Evolutionary conservation across 2,329 filamentous ascomycete species (phyloP), one percentile per base, ranked within the genome.

Genomic region (Parastagonospora avenae): DNA sequence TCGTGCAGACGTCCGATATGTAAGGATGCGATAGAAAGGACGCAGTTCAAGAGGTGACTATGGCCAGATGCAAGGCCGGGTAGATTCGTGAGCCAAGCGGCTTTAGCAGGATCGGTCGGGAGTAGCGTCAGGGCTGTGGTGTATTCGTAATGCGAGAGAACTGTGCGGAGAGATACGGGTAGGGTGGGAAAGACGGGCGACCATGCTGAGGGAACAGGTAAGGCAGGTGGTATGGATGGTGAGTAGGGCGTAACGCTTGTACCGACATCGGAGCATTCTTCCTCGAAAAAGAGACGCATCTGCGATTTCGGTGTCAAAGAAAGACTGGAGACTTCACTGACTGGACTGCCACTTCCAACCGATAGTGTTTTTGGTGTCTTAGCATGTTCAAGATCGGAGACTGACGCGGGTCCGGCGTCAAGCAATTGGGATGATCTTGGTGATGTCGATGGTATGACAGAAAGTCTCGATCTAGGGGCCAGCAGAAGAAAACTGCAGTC

Each of bases 11-110:
- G 73, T 10, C 72, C 74, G 8, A 79, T 60, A 49, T 81, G 79
- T 24, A 80, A 66, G 2, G 77, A 77, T 10, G 78, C 72, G 11
- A 80, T 62, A 2, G 78, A 75, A 0, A 80, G 63, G 5, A 81
- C 70, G 36, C 75, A 75, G 52, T 79, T 76, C 8, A 80, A 60
- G 7, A 80, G 64, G 41, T 76, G 80, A 2, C 74, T 66, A 50
- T 78, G 74, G 1, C 70, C 66, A 9, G 74, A 70, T 7, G 77
- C 79, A 39, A 78, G 52, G 38, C 72, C 68, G 10, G 68, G 70
- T 8, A 77, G 52, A 42, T 53, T 56, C 9, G 57, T 45, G 14
- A 67, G 65, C 70, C 70, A 73, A 9, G 67, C 69, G 41, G 59
- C 55, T 50, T 72, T 69, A 8, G 66, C 69, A 5, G 66, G 64